Percentiles rank a stretch among this genome's conserved stretches.
phyloP scores from a whole-genome alignment of 2,329 filamentous ascomycete genomes.

The Cercospora zeina region DNA sequence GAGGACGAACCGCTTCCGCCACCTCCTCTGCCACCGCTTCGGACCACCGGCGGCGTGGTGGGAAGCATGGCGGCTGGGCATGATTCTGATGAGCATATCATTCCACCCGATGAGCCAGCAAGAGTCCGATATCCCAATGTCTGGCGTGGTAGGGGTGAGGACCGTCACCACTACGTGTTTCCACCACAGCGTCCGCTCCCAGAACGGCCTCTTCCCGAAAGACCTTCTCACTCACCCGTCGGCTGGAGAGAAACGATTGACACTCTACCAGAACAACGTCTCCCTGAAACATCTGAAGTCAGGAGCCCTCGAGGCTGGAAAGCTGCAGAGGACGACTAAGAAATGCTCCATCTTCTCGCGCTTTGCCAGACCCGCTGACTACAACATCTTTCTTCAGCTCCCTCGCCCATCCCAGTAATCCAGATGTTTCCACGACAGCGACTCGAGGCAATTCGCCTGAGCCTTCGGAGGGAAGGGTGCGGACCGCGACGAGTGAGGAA shows the following conservation, averaged over 20 bases:
- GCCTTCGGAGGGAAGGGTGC: background rate
- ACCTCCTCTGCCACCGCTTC: constrained; percentile 3
- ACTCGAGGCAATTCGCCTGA: constrained; percentile 1
- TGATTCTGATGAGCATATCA: constrained; percentile 10
- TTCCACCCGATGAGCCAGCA: background rate
- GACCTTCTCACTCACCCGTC: constrained; percentile 3
- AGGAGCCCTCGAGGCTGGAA: constrained; percentile 9
- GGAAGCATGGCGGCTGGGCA: background rate
- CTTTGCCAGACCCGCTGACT: background rate
- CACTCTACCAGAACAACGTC: background rate
- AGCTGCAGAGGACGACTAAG: constrained; percentile 11
- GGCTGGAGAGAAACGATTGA: constrained; percentile 8
- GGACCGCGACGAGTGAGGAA: constrained; percentile 11
- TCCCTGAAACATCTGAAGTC: background rate
- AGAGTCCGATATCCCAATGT: background rate
- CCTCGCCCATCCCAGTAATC: background rate
- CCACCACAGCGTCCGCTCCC: constrained; percentile 13
- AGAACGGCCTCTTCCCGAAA: constrained; percentile 7
- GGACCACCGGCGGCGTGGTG: background rate
- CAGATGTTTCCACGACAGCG: background rate
- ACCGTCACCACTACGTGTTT: constrained; percentile 1
- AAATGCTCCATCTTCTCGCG: background rate
- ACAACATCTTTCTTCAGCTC: background rate
- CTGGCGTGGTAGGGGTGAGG: constrained; percentile 6
- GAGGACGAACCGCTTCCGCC: constrained; percentile 5